A percentile compares a stretch with the other conserved stretches of the same genome.
These are phyloP conservation scores for Wilcoxina mikolae DNA, from an alignment of 495 filamentous ascomycete species.

Conservation along the genomic window DNA sequence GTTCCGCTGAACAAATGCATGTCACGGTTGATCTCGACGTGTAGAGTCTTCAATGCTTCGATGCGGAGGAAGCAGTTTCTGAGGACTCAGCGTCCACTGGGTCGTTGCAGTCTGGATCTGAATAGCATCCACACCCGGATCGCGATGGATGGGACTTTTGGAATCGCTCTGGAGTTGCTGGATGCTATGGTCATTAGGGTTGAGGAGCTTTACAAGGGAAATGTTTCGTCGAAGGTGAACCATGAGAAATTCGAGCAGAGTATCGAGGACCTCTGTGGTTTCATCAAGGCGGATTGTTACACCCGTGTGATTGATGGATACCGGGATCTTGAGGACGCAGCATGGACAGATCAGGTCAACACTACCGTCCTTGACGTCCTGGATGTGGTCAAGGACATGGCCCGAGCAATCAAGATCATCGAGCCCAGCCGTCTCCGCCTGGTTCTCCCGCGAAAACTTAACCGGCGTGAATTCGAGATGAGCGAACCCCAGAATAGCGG, in stretches of 20 bases:
- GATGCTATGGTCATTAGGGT: constrained; percentile 12
- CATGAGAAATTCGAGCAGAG: constrained; percentile 13
- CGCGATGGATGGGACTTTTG: constrained; percentile 3
- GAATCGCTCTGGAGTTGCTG: constrained; percentile 8
- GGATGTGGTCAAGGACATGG: constrained; percentile 14
- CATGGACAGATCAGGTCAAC: constrained; percentile 26
- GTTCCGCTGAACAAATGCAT: constrained; percentile 15
- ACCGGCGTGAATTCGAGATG: not conserved
- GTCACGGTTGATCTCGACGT: constrained; percentile 14
- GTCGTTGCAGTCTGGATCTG: not conserved
- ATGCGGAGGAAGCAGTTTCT: constrained; percentile 22
- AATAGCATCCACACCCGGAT: not conserved
- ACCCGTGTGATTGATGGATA: constrained; percentile 10
- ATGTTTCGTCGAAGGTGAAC: constrained; percentile 15
- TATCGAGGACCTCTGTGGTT: constrained; percentile 11
- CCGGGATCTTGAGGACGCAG: constrained; percentile 17
- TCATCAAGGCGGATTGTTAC: constrained; percentile 7
- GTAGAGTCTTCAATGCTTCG: constrained; percentile 21
- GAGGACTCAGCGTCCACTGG: not conserved
- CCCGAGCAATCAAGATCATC: constrained; percentile 14
- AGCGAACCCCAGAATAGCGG: not conserved
- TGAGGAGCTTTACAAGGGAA: constrained; percentile 17
- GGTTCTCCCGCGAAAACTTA: constrained; percentile 16
- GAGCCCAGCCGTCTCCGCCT: constrained; percentile 14
- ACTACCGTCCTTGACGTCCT: constrained; percentile 23